Evolutionary conservation across 176 grass and related monocot species (phyloP), one percentile per base, ranked within the genome.

Genomic region (Ensete ventricosum): DNA sequence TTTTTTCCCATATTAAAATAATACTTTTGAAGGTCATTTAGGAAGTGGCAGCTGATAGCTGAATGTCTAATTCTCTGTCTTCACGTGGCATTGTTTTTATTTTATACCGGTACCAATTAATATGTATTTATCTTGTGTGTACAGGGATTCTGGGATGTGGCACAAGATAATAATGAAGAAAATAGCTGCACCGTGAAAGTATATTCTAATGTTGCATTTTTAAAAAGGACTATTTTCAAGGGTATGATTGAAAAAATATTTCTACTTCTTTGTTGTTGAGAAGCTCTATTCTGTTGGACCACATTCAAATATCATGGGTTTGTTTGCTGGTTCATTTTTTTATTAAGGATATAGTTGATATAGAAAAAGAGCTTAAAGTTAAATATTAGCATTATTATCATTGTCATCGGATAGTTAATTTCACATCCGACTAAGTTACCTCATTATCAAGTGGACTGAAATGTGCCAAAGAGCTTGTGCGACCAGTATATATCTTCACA

Each of bases 221-320:
- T 67, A 52, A 99, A 89, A 84, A 94, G 81, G 85, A 99, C 96
- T 12, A 91, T 99, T 79, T 99, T 99, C 87, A 91, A 75, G 82
- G 96, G 96, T 99, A 89, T 81, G 77, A 50, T 66, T 50, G 19
- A 64, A 9, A 43, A 22, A 24, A 29, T 59, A 14, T 8, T 21
- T 24, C 21, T 64, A 58, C 10, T 16, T 21, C 29, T 52, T 63
- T 84, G 17, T 73, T 50, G 55, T 74, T 60, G 50, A 24, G 24
- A 25, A 49, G 64, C 62, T 62, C 27, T 25, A 14, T 22, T 73
- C 55, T 70, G 60, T 69, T n/a, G 19, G 5, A 70, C 4, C 34
- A 43, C 34, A 19, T 70, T 69, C 13, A 69, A 3, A 1, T 26
- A 43, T 43, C 34, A 43, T 43, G 34, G 34, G 34, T 43, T 43